These are phyloP conservation scores for Kwoniella newhampshirensis DNA, from an alignment of 768 basidiomycete genomes.

Conservation along the genomic window DNA sequence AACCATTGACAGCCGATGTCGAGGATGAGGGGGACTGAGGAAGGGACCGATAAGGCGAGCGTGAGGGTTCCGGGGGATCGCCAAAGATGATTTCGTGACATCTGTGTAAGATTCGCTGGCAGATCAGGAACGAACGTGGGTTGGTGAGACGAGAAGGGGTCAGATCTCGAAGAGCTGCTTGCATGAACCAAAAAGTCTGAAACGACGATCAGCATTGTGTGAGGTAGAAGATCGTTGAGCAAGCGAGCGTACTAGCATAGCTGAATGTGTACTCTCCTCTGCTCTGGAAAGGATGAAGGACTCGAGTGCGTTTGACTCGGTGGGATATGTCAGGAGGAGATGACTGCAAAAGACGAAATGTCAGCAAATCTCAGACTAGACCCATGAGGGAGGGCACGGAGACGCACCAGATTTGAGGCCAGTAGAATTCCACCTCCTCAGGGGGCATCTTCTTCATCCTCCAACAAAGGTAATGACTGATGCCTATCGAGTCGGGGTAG, in stretches of 20 bases:
- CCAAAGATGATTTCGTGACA: constrained; percentile 97
- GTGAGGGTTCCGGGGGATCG: constrained; percentile 68
- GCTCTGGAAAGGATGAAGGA: constrained; percentile 86
- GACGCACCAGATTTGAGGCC: constrained; percentile 57
- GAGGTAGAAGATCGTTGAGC: not conserved
- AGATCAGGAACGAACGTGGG: constrained; percentile 80
- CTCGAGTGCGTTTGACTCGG: constrained; percentile 87
- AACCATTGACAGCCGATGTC: not conserved
- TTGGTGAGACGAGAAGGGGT: constrained; percentile 60
- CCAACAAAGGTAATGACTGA: constrained; percentile 57
- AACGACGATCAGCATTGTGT: constrained; percentile 31
- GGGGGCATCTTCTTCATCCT: constrained; percentile 55
- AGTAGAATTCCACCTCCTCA: constrained; percentile 58
- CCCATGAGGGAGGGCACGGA: not conserved
- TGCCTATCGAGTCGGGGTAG: constrained; percentile 56
- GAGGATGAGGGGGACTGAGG: constrained; percentile 58
- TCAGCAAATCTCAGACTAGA: not conserved
- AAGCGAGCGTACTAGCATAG: constrained; percentile 73
- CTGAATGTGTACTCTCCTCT: constrained; percentile 88
- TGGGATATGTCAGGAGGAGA: constrained; percentile 87
- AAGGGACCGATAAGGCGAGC: constrained; percentile 66
- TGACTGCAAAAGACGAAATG: constrained; percentile 61
- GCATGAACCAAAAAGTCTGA: constrained; percentile 98
- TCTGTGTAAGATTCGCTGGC: constrained; percentile 82
- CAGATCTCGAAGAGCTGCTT: constrained; percentile 85